Evolutionary conservation across 1,284 basidiomycete genomes (phyloP).

Genomic region (Melampsora abietis-canadensis): DNA sequence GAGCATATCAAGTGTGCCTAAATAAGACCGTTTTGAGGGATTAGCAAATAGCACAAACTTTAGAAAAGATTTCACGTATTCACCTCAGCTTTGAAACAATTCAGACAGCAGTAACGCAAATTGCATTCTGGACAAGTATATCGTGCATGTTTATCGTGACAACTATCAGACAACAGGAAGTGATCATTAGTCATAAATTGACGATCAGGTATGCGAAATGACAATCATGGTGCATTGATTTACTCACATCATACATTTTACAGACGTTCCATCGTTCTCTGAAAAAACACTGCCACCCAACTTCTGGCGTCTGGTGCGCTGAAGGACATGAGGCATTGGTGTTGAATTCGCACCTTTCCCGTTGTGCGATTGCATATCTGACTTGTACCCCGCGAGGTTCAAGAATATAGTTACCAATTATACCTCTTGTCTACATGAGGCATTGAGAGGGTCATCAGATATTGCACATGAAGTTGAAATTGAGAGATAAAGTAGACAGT

Average conservation of each 20-base stretch:
- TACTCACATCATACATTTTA: neutral
- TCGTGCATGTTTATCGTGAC: slow-evolving; percentile 7
- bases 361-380: neutral
- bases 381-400: too few relatives aligned
- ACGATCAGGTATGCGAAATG: neutral
- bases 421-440: too few relatives aligned
- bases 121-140: slow-evolving; percentile 38
- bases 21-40: neutral
- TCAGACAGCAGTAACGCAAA: slow-evolving; percentile 24
- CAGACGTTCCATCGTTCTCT: neutral
- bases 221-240: neutral
- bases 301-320: neutral
- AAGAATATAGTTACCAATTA: too few relatives aligned
- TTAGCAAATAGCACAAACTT: too few relatives aligned
- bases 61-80: neutral
- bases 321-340: neutral
- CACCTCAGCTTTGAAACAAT: slow-evolving; percentile 28
- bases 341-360: neutral
- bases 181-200: too few relatives aligned
- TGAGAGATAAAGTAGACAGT: too few relatives aligned
- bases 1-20: slow-evolving; percentile 30
- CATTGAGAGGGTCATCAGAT: too few relatives aligned
- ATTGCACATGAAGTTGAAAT: too few relatives aligned
- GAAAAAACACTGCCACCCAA: neutral
- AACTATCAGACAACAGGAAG: slow-evolving; percentile 4